phyloP scores from a whole-genome alignment of 257 asterid genomes.

The Rubia yunnanensis region DNA sequence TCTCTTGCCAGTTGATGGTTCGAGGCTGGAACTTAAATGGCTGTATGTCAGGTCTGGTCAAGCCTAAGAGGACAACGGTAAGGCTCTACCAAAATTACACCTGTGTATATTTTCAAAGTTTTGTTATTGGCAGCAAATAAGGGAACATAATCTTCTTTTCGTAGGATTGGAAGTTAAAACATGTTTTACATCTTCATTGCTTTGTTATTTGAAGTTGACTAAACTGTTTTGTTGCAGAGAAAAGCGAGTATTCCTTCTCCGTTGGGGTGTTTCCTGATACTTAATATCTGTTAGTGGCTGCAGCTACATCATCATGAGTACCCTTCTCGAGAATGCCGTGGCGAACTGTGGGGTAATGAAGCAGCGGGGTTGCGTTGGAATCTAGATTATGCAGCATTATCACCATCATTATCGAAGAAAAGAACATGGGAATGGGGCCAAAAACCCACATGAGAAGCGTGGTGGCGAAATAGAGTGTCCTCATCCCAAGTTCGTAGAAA shows the following conservation, averaged over 20 bases:
- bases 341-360: background rate
- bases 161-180: background rate
- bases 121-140: background rate
- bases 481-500: conserved; percentile 45
- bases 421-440: conserved; percentile 68
- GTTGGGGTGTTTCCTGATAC: conserved; percentile 14
- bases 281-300: background rate
- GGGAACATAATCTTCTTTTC: background rate
- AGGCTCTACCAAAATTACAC: background rate
- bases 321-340: conserved; percentile 13
- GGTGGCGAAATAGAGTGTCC: conserved; percentile 42
- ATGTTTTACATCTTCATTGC: background rate
- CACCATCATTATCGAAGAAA: conserved; percentile 42
- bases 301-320: conserved; percentile 16
- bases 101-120: background rate
- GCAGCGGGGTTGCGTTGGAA: conserved; percentile 23
- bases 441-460: conserved; percentile 49
- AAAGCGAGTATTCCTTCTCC: background rate
- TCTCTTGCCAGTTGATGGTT: background rate
- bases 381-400: conserved; percentile 30
- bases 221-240: background rate
- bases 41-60: background rate
- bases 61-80: background rate
- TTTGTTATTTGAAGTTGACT: conserved; percentile 1
- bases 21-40: background rate